Evolutionary conservation across 106 monocot species (phyloP).

Genomic region (Allium cepa): DNA sequence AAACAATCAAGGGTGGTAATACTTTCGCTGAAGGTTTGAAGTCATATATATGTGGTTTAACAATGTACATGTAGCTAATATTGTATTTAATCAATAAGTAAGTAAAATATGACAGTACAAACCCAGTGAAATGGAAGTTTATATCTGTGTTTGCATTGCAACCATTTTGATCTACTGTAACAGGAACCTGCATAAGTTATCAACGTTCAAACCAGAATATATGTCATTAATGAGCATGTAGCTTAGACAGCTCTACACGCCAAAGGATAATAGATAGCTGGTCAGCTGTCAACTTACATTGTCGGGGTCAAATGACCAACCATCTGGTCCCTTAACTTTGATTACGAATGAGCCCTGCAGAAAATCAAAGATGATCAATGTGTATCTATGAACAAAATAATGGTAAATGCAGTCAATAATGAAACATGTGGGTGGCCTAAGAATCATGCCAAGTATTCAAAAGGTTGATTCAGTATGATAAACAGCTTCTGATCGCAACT

Average conservation of each 20-base stretch:
- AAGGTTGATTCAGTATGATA: neutral
- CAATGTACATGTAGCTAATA: too few relatives aligned
- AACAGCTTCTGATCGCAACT: too few relatives aligned
- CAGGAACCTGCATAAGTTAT: conserved; percentile 53
- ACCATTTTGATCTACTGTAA: conserved; percentile 68
- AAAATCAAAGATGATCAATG: too few relatives aligned
- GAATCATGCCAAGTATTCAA: neutral
- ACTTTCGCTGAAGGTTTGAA: too few relatives aligned
- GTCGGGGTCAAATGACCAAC: conserved; percentile 91
- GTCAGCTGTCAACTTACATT: conserved; percentile 40
- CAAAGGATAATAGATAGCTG: neutral
- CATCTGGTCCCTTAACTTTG: conserved; percentile 81
- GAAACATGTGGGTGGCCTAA: too few relatives aligned
- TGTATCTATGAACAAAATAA: too few relatives aligned
- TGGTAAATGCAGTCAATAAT: too few relatives aligned
- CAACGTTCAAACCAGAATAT: neutral
- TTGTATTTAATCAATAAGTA: too few relatives aligned
- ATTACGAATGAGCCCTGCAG: conserved; percentile 83
- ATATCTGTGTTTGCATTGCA: conserved; percentile 95
- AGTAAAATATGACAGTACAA: conserved; percentile 6
- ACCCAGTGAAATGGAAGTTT: conserved; percentile 94
- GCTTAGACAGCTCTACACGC: neutral
- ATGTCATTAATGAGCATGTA: neutral
- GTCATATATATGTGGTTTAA: too few relatives aligned
- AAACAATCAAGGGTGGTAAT: too few relatives aligned